Evolutionary conservation across 169 alveolate genomes (phyloP), one percentile per base, ranked within the genome.

Genomic region (Theileria sp.): DNA sequence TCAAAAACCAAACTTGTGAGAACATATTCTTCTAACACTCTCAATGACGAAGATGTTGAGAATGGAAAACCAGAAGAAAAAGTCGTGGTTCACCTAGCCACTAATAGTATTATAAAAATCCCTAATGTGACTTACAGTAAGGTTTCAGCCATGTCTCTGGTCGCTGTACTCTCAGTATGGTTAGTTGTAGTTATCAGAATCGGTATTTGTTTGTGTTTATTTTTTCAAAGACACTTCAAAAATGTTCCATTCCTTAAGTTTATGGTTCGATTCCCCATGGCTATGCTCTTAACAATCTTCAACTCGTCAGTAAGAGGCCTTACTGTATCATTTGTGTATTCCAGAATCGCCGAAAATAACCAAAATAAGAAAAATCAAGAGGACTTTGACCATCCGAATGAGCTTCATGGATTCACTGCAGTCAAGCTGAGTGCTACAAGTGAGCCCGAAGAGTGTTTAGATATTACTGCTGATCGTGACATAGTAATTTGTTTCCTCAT

Each of bases 371-470:
- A 21, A 0, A 32, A 5, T 62, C 10, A 58, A 17, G 23, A 21
- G 44, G 38, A 30, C 5, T 23, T 12, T 32, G 56, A 10, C 65
- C 25, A 78, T 26, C 2, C 15, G 3, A 26, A 60, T 10, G 49
- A 30, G 56, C 56, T 44, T 44, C 54, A 44, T 44, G 54, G 54
- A 44, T 13, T 0, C 54, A 44, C 12, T 2, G 15, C 12, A 44
- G 17, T 44, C 54, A 8, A 13, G 17, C 54, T 8, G 54, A 44
- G 54, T 44, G 1, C 54, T 7, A 44, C 17, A 10, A 13, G 19
- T 44, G 79, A 71, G 56, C n/a, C 79, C 32, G 26, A 32, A 36
- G 79, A 71, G 8, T 71, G 79, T 10, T 15, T 71, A 9, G 79
- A 71, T 23, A 44, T 28, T 19, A 71, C 75, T 9, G 34, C 12